phyloP scores from a whole-genome alignment of 1,139 yeast genomes.

The Geotrichum klebahnii region DNA sequence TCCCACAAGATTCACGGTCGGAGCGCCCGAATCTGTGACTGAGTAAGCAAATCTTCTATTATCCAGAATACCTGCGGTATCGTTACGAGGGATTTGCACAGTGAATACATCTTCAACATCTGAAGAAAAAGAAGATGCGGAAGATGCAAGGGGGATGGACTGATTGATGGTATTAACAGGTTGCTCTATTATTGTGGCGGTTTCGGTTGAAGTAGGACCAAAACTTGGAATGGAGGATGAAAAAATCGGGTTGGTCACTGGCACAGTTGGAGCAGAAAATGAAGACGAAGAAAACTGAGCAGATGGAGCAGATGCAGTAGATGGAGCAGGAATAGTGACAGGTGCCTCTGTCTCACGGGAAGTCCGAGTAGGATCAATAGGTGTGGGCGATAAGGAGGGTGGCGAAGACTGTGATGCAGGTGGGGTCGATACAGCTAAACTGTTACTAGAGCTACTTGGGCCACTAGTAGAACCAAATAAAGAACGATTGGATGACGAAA shows the following conservation, averaged over 20 bases:
- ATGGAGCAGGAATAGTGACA: not conserved
- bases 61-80: constrained; percentile 15
- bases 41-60: constrained; percentile 1
- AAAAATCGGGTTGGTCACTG: not conserved
- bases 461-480: not conserved
- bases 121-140: constrained; percentile 5
- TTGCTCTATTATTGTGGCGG: no score
- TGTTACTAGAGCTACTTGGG: not conserved
- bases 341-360: not conserved
- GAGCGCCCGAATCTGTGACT: constrained; percentile 1
- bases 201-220: not conserved
- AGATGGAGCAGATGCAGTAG: not conserved
- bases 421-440: not conserved
- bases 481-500: not conserved
- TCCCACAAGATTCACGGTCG: constrained; percentile 6
- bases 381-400: not conserved
- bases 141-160: not conserved
- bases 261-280: not conserved
- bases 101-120: not conserved
- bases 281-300: not conserved
- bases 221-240: constrained; percentile 6
- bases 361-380: not conserved
- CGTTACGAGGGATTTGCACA: constrained; percentile 2
- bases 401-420: not conserved
- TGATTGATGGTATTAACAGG: no score